Base-by-base conservation (phyloP, 2,329 filamentous ascomycete species). In the Graphilbum ipis-grandicollis region DNA sequence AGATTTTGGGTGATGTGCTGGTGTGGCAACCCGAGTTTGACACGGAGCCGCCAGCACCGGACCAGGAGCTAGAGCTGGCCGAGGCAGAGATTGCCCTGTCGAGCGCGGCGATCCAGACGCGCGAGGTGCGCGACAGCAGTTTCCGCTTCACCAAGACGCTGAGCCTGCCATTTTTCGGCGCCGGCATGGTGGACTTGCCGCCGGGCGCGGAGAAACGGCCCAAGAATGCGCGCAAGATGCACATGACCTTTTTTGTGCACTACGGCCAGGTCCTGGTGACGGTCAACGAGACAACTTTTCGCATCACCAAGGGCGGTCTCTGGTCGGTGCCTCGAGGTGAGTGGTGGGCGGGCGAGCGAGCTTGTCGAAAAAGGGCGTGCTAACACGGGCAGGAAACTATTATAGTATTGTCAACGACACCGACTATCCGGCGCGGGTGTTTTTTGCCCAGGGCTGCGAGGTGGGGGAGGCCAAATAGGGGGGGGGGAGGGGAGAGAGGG, bases 301-400 rank as follows among this genome's bases (percentile, higher is more conserved):
- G 79, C 39, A 85, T 93, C 44, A 75, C 77, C 28, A 84, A 80
- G 47, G 86, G 88, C 30, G 88, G 88, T 37, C 79, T 86, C 55
- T 96, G 83, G 69, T 86, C 93, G 55, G 86, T 98, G 43, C 90
- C 90, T 19, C 73, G 88, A 73, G 88, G 88, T 94, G 58, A 65
- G 79, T 60, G 36, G 19, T 10, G 4, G 3, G 19, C 15, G 32
- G 19, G 36, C 36, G 23, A 25, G 23, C n/a, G n/a, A n/a, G n/a
- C n/a, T n/a, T n/a, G n/a, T n/a, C n/a, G n/a, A n/a, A n/a, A n/a
- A n/a, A n/a, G n/a, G n/a, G n/a, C n/a, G n/a, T n/a, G n/a, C n/a
- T n/a, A n/a, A n/a, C n/a, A n/a, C n/a, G 8, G 5, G 25, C 44
- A 94, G 88, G 88, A 36, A 96, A 96, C 52, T 80, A 84, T 48